Evolutionary conservation across 441 rosid genomes (phyloP), one percentile per base, ranked within the genome.

Genomic region (Pelargonium fulgidum): DNA sequence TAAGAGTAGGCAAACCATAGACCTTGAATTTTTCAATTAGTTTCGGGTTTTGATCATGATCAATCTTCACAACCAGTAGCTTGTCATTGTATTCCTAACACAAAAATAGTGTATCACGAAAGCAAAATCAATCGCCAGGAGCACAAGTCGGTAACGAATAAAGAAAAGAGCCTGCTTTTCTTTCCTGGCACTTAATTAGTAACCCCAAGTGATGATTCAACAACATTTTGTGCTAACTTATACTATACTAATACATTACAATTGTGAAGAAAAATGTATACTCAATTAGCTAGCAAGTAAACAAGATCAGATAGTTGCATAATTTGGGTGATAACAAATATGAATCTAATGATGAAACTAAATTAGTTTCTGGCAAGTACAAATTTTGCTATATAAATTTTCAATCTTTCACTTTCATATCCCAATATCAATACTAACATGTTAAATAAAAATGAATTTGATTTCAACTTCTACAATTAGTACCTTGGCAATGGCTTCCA

Each of bases 1-100:
- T 84, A 78, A 90, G 74, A 44, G 85, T 70, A 0, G 96, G 96
- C 81, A 90, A 84, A 52, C 96, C 93, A 52, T 88, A 90, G 29
- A 88, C 89, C 76, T 88, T 84, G 72, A 74, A 88, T 19, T 88
- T 82, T 24, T 85, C 75, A 58, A 90, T 90, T 26, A 90, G 59
- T 44, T 74, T 64, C 0, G 90, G 96, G 70, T 85, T 90, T 17
- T 84, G 82, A 22, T 90, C 93, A 19, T 86, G 92, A 72, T 88
- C 92, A 52, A 90, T 88, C 83, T 88, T 90, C 29, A 88, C 92
- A n/a, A 90, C 83, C 20, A 65, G 77, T 83, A 90, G 72, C 76
- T 45, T 89, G 16, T 87, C 88, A 41, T 71, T 77, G 67, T 89
- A 89, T 74, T 89, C 95, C 92, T 89, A 52, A 7, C 5, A n/a